These are phyloP conservation scores for Sugiyamaella castrensis DNA, from an alignment of 1,139 yeast species.

Conservation along the genomic window DNA sequence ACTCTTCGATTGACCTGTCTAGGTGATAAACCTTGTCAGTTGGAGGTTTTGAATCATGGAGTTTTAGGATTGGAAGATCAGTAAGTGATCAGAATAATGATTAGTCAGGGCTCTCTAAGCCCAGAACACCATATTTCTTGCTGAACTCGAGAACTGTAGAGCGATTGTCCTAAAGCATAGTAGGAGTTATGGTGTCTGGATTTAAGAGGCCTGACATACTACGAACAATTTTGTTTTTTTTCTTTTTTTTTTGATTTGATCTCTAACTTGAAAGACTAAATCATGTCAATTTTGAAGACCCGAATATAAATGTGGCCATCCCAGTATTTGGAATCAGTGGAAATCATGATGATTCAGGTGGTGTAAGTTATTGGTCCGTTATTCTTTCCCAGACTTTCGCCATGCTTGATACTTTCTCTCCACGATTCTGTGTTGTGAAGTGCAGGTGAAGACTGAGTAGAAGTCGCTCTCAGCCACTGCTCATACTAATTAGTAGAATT, in stretches of 20 bases:
- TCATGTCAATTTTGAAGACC: constrained; percentile 84
- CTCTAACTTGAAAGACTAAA: constrained; percentile 40
- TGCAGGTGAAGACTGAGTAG: no score
- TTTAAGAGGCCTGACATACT: no score
- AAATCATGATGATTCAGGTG: constrained; percentile 96
- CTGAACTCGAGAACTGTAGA: no score
- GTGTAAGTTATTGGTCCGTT: constrained; percentile 46
- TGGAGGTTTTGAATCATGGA: constrained; percentile 82
- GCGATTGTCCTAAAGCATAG: not conserved
- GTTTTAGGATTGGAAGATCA: constrained; percentile 54
- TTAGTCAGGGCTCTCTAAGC: no score
- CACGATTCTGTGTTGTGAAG: no score
- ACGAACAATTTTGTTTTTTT: no score
- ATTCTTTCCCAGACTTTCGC: no score
- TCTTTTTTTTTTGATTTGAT: not conserved
- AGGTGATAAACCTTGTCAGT: constrained; percentile 85
- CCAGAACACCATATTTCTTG: no score
- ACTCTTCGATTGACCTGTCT: constrained; percentile 69
- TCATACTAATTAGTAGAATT: constrained; percentile 3
- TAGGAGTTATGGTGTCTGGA: no score
- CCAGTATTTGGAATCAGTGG: constrained; percentile 95
- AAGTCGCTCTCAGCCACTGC: not conserved
- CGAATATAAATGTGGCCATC: constrained; percentile 81
- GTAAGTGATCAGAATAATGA: no score
- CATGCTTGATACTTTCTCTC: no score